These are phyloP conservation scores for Psilocybe cubensis DNA, from an alignment of 768 basidiomycete species.

Conservation along the genomic window DNA sequence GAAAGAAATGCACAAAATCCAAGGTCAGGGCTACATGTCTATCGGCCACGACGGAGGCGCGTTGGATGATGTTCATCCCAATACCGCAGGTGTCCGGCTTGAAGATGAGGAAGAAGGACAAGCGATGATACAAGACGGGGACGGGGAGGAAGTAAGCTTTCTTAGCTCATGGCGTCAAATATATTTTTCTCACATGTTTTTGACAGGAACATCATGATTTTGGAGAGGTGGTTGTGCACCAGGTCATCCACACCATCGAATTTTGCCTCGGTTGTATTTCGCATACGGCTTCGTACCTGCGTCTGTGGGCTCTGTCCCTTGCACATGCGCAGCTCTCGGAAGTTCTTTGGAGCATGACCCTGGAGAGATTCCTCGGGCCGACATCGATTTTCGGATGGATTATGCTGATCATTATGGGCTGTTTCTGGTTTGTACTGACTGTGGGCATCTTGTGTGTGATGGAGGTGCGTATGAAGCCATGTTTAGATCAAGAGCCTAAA, in stretches of 20 bases:
- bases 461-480: slow-evolving; percentile 69
- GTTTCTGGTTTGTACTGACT: slow-evolving; percentile 81
- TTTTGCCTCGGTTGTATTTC: slow-evolving; percentile 99
- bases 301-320: slow-evolving; percentile 96
- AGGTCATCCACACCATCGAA: slow-evolving; percentile 98
- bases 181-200: slow-evolving; percentile 15
- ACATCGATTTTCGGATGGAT: slow-evolving; percentile 66
- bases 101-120: slow-evolving; percentile 83
- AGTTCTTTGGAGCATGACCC: slow-evolving; percentile 89
- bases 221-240: slow-evolving; percentile 94
- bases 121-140: slow-evolving; percentile 71
- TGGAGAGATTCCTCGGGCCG: slow-evolving; percentile 64
- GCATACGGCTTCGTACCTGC: slow-evolving; percentile 92
- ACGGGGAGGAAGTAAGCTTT: slow-evolving; percentile 74
- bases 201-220: slow-evolving; percentile 85
- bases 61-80: slow-evolving; percentile 55
- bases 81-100: slow-evolving; percentile 62
- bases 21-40: slow-evolving; percentile 83
- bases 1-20: slow-evolving; percentile 86
- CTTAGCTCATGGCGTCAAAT: slow-evolving; percentile 11
- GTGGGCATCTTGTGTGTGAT: slow-evolving; percentile 86
- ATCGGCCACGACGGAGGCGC: slow-evolving; percentile 59
- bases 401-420: slow-evolving; percentile 49
- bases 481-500: slow-evolving; percentile 6
- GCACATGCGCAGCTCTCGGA: slow-evolving; percentile 98